Evolutionary conservation across 192 early-diverging fungal species (phyloP), one percentile per base, ranked within the genome.

Genomic region (Coemansia sp.): DNA sequence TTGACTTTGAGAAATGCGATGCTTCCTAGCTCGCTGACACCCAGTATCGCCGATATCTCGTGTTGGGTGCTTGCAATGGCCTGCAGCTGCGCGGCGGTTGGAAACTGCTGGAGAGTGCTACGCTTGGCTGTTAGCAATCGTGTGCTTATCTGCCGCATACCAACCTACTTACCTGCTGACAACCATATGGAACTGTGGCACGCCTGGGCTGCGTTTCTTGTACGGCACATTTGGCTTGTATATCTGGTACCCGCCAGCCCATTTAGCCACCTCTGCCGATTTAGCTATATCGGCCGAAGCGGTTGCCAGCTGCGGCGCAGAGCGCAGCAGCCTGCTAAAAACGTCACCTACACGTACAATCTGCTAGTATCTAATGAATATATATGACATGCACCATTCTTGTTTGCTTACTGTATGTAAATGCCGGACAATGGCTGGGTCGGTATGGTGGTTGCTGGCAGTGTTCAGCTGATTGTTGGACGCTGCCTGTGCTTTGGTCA

Each of bases 141-240:
- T 47, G 45, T 10, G 28, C 7, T 10, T 21, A 47, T 19, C 45
- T 19, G 28, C 19, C 45, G 19, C 19, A 4, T 6, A 5, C 45
- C 45, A 26, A 4, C 2, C 23, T 26, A 26, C 66, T 56, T 61
- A 68, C 66, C 16, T 6, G n/a, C 49, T 50, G 3, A 60, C 62
- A 5, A 47, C 55, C 28, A 69, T 20, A 2, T 53, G 58, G 54
- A 61, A 57, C 48, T 69, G 65, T 21, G 72, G 61, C 50, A 62
- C 35, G 12, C 57, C 58, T 21, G 65, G 55, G 26, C 39, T 43
- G n/a, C 66, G 61, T 41, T 76, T 76, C 42, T 61, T 76, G 55
- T 69, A 76, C 6, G 50, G 58, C 38, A 12, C 9, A 1, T 48
- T 23, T 35, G 72, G 72, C 50, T 50, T 61, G 57, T 76, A 76